Evolutionary conservation across 2,329 filamentous ascomycete species (phyloP), one percentile per base, ranked within the genome.

Genomic region (Lachnum nothofagi): DNA sequence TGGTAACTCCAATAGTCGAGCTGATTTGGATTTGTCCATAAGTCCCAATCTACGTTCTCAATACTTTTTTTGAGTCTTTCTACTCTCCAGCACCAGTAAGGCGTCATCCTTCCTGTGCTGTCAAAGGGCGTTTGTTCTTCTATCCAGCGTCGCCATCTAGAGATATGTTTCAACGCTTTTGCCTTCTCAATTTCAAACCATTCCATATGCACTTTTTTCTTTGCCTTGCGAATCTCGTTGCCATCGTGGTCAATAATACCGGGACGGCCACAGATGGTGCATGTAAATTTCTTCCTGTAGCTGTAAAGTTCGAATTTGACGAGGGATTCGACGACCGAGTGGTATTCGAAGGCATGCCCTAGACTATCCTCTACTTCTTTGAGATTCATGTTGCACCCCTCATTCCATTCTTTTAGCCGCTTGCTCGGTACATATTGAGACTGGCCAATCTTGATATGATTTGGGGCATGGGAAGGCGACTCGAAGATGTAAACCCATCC

Each of bases 11-110:
- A 22, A 40, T 40, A 24, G 19, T 40, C 37, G n/a, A 40, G 20
- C 20, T 5, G 37, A 25, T 19, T 24, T 25, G 42, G 42, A 8
- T 44, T 14, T 17, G 20, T 34, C 27, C 31, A 44, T n/a, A 9
- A 9, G 29, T 35, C 42, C 42, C 42, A 44, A n/a, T 34, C 33
- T 22, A 35, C 29, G 9, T 29, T 19, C 4, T 27, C n/a, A 9
- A 43, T 20, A 17, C 12, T 31, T 22, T 16, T 31, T 20, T 29
- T 17, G 8, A 43, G 25, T 20, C n/a, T 8, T n/a, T 31, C 14
- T 12, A 22, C 41, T 22, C 41, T 22, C n/a, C 25, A 43, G 20
- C 12, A n/a, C 41, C 41, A 43, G n/a, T 43, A 43, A 17, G 41
- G 41, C n/a, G 41, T 43, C 41, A 43, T 17, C 2, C 17, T 20